Conservation (phyloP, 441 rosid species). For the Biscutella auriculata region DNA sequence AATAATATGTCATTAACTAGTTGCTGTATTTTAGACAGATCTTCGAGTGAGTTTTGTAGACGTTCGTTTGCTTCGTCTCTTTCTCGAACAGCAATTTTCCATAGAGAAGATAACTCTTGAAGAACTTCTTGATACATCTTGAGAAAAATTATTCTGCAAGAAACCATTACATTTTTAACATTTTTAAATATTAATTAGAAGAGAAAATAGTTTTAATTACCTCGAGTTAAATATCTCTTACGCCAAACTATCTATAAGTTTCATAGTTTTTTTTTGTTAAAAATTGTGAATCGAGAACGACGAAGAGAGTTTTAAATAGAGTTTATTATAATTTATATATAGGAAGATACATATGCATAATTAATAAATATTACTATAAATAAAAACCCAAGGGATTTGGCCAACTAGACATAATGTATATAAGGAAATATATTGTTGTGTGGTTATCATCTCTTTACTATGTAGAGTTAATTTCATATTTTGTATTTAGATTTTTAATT, state of each 20-base stretch:
- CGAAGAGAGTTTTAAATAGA: not conserved
- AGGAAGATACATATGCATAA: too few species aligned
- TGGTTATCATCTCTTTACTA: too few species aligned
- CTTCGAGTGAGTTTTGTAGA: not conserved
- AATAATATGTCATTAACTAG: not conserved
- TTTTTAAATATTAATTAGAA: not conserved
- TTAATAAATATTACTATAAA: too few species aligned
- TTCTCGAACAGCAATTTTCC: constrained; percentile 8
- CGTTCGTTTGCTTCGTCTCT: constrained; percentile 6
- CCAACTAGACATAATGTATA: too few species aligned
- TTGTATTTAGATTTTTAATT: too few species aligned
- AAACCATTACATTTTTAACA: not conserved
- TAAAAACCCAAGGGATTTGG: too few species aligned
- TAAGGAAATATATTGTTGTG: too few species aligned
- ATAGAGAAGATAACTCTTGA: not conserved
- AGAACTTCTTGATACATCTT: not conserved
- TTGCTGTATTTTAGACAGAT: not conserved
- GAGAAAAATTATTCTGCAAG: not conserved
- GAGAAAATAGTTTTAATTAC: too few species aligned
- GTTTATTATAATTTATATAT: too few species aligned
- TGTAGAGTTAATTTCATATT: too few species aligned
- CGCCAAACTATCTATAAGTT: not conserved
- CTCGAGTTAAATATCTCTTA: not conserved
- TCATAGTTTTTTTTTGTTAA: not conserved
- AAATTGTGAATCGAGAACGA: not conserved